Evolutionary conservation across 192 early-diverging fungal genomes (phyloP), one percentile per base, ranked within the genome.

Genomic region (Backusella parvicylindrica): DNA sequence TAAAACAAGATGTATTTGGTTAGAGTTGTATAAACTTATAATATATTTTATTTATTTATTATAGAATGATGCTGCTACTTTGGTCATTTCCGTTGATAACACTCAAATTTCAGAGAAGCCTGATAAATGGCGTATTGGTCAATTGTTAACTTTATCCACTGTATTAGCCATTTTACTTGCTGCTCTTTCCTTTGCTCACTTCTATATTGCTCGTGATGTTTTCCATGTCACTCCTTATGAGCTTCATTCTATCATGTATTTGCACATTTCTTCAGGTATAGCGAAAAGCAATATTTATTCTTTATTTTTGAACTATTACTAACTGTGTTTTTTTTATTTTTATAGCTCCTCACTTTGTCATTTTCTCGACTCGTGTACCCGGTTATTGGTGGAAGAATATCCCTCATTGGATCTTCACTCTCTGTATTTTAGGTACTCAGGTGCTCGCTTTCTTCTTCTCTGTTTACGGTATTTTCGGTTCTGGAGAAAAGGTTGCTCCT

Each of bases 101-200:
- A 92, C 95, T 33, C 86, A 93, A 78, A 95, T 96, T 73, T 97
- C 95, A 18, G 81, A 85, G 8, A 83, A 86, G 33, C 95, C 95
- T 9, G 95, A 97, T 90, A 97, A 97, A 83, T 97, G 95, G 95
- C 83, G 95, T 31, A 92, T 95, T 70, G 95, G 95, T 35, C 95
- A 96, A 79, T 84, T 97, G 30, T 84, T 97, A 68, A 91, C 91
- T 3, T 77, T 96, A 43, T 95, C 94, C 6, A 87, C 90, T 49
- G 79, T 97, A 30, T 84, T 97, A 26, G 95, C 90, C 71, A 70
- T 93, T 69, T 84, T 91, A 28, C 85, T 97, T 74, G 89, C 92
- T 18, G 88, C 77, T 30, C 84, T 96, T 35, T 94, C 94, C 30
- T 96, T 94, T 78, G 89, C 89, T 32, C 91, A 92, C 73, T 96